These are phyloP conservation scores for Exophiala aquamarina DNA, from an alignment of 2,329 filamentous ascomycete genomes.

Conservation along the genomic window DNA sequence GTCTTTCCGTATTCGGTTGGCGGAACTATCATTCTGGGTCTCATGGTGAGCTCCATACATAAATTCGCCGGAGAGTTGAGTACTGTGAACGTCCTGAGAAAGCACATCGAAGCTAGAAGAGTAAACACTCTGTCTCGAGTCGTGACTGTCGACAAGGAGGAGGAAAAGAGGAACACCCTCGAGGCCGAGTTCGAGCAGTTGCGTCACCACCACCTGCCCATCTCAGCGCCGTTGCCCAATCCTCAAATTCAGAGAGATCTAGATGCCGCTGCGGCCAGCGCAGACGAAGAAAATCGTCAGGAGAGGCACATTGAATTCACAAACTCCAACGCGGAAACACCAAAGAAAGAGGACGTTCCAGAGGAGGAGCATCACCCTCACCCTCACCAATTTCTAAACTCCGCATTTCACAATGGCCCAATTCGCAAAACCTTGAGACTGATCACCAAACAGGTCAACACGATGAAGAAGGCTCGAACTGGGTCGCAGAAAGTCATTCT, in stretches of 20 bases:
- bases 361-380: constrained; percentile 11
- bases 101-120: constrained; percentile 57
- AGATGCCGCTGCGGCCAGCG: constrained; percentile 11
- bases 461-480: constrained; percentile 12
- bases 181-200: constrained; percentile 24
- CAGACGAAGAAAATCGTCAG: background rate
- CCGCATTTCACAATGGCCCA: constrained; percentile 10
- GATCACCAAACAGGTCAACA: constrained; percentile 11
- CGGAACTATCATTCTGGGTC: constrained; percentile 79
- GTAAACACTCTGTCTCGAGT: constrained; percentile 55
- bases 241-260: constrained; percentile 26
- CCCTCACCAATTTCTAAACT: constrained; percentile 19
- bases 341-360: constrained; percentile 2
- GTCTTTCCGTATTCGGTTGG: constrained; percentile 81
- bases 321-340: constrained; percentile 10
- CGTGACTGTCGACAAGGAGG: constrained; percentile 39
- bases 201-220: constrained; percentile 29
- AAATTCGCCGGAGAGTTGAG: constrained; percentile 62
- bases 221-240: constrained; percentile 34
- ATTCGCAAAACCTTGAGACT: constrained; percentile 17
- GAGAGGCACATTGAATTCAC: constrained; percentile 16
- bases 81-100: constrained; percentile 61
- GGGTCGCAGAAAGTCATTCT: constrained; percentile 51
- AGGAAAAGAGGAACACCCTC: constrained; percentile 30
- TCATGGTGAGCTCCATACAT: constrained; percentile 78